Evolutionary conservation across 352 stramenopile species (phyloP).

Genomic region (Globisporangium cylindrosporum): DNA sequence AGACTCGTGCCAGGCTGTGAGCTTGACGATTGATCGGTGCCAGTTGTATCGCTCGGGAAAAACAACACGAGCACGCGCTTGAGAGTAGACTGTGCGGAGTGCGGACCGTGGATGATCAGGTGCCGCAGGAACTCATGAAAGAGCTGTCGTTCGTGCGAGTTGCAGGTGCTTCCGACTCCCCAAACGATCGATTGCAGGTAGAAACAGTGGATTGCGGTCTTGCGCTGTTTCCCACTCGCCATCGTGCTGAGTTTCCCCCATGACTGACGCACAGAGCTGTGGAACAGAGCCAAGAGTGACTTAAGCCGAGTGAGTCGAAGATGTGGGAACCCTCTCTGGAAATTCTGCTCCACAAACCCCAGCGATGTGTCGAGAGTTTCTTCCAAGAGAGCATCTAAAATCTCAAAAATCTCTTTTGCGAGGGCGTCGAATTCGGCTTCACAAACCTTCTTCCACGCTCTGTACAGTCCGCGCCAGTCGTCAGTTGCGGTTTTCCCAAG

Average conservation of each 20-base stretch:
- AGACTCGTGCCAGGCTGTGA: background rate
- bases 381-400: slow-evolving; percentile 37
- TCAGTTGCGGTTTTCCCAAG: slow-evolving; percentile 9
- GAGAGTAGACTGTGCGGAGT: slow-evolving; percentile 44
- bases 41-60: slow-evolving; percentile 41
- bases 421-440: slow-evolving; percentile 28
- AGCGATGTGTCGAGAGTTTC: slow-evolving; percentile 44
- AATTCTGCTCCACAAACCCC: slow-evolving; percentile 41
- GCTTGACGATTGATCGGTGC: slow-evolving; percentile 11
- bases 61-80: slow-evolving; percentile 50
- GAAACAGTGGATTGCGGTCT: slow-evolving; percentile 54
- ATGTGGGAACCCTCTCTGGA: slow-evolving; percentile 23
- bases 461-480: slow-evolving; percentile 33
- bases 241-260: slow-evolving; percentile 55
- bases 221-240: slow-evolving; percentile 60
- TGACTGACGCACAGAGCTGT: slow-evolving; percentile 47
- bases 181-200: slow-evolving; percentile 75
- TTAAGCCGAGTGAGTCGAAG: slow-evolving; percentile 19
- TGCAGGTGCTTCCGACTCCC: slow-evolving; percentile 55
- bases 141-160: slow-evolving; percentile 41
- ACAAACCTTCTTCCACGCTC: slow-evolving; percentile 40
- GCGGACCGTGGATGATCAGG: slow-evolving; percentile 49
- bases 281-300: slow-evolving; percentile 42
- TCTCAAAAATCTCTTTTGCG: slow-evolving; percentile 35
- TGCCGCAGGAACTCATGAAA: slow-evolving; percentile 67